Base-by-base conservation (phyloP, 2,329 filamentous ascomycete species). In the Trichoderma endophyticum region DNA sequence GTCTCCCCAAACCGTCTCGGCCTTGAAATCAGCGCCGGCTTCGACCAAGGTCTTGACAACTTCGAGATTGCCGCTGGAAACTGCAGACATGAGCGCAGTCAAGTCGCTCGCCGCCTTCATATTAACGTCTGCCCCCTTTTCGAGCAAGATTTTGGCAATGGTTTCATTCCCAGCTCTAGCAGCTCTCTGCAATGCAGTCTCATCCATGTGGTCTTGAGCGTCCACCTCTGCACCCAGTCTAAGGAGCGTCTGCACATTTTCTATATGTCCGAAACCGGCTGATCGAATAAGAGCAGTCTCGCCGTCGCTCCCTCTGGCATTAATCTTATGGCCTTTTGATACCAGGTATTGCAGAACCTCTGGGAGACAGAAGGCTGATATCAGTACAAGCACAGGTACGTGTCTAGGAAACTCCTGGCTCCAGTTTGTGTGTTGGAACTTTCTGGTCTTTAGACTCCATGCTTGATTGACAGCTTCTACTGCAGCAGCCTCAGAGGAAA, bases 61-160 rank as follows among this genome's bases (percentile, higher is more conserved):
- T 12, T 68, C 30, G 9, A 57, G 26, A 28, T 71, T 71, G 36
- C 56, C 62, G 15, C 71, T 73, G 6, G 71, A 71, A 57, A 73
- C 68, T 12, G 69, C 71, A 63, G 68, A 73, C 69, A 71, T 73
- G 56, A 73, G 68, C 14, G 69, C 54, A 18, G 69, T 73, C 68
- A 56, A 62, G 26, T 73, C 39, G 21, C 67, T 66, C 18, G 71
- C 71, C 6, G 48, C 32, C 51, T 60, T 73, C 32, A 71, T 15
- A 15, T 70, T 71, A 5, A 71, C 71, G 2, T 73, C 51, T 60
- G 71, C 71, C 7, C 71, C 67, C 6, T 51, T 24, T 21, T 28
- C 4, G 30, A 69, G 51, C 6, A 68, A 18, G 6, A n/a, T n/a
- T 1, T 9, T 61, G 6, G 59, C n/a, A 1, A 48, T 15, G 4